Base-by-base conservation (phyloP, 208 protist species). In the Wallacemonas sp. region DNA sequence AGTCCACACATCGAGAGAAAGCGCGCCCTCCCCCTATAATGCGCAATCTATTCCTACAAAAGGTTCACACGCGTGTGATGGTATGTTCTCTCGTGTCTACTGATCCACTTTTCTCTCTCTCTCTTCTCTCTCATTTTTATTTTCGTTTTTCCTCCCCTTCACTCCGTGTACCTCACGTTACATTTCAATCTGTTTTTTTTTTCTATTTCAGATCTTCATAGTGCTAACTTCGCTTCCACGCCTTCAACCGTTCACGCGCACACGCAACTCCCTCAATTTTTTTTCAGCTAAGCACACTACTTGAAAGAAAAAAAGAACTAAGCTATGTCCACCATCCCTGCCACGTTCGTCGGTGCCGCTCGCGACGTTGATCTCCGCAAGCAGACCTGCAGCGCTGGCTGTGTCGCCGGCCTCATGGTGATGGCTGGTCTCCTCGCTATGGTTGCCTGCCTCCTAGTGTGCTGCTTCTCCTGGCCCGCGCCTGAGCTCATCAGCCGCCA, bases 371-470 rank as follows among this genome's bases (percentile, higher is more conserved):
- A 27, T 9, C 65, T 80, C 12, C 47, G 61, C 26, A 31, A 59
- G n/a, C 70, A 77, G 68, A 83, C 58, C 62, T 87, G 81, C 77
- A 72, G 73, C 44, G 70, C 66, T 42, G 81, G 81, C 41, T 87
- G 81, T 55, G 64, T 81, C 38, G 67, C 74, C 28, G 74, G 81
- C 31, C 72, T 87, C 26, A 55, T 87, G 42, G 63, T 84, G 42
- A 74, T 75, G 65, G 81, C 81, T 15, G 66, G 47, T 58, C 54
- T 79, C 27, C 34, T 81, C 31, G 63, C 60, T 22, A 68, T 79
- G 38, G 39, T 75, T 44, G 45, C 28, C 54, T 66, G 56, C 14
- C 45, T 46, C 11, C 41, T 87, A 47, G 77, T 84, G 64, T 87
- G 77, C 70, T 80, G 68, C 59, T 54, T 64, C 70, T 59, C 53